Evolutionary conservation across 2,329 filamentous ascomycete species (phyloP), one percentile per base, ranked within the genome.

Genomic region (Aschersonia sp.): DNA sequence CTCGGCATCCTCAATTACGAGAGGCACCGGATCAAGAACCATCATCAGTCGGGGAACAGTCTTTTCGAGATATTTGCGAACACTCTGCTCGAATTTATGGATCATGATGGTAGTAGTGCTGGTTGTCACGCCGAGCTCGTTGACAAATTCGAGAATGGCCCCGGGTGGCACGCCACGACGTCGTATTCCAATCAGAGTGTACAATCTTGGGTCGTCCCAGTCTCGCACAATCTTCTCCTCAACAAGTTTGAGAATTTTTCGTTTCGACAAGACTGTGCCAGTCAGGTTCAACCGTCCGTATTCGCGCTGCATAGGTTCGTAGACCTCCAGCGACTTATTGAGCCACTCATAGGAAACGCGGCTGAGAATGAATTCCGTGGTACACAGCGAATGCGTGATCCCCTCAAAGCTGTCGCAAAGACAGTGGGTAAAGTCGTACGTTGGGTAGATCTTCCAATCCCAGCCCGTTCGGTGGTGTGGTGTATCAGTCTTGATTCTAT

Each of bases 301-400:
- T 67, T 95, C 89, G 62, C 90, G 75, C 73, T 97, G 90, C 87
- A 95, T 95, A 1, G 90, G 88, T 58, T 87, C 78, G 64, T 94
- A 94, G 49, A 94, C 81, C 37, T 81, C 86, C 11, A 94, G 72
- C 9, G 79, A 76, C 64, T 87, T 81, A 63, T 92, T 86, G 35
- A 97, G 71, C 79, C 78, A 97, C 59, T 97, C 88, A 60, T 97
- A 98, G 40, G 85, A 92, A 45, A 85, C 81, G 50, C 90, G 73
- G 14, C 85, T 84, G 47, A 86, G 78, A 54, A 88, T 79, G 58
- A 97, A 96, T 62, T 97, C 90, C 2, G 85, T 90, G 0, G 90
- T 97, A 63, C 90, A 97, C 14, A 97, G 72, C 12, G 83, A 89
- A 68, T 96, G 90, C 0, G 89, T 89, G 58, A 97, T 94, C n/a